Percentiles rank a stretch among this genome's conserved stretches.
Conservation (phyloP, 2,329 filamentous ascomycete genomes). For the Microcyclospora pomicola region DNA sequence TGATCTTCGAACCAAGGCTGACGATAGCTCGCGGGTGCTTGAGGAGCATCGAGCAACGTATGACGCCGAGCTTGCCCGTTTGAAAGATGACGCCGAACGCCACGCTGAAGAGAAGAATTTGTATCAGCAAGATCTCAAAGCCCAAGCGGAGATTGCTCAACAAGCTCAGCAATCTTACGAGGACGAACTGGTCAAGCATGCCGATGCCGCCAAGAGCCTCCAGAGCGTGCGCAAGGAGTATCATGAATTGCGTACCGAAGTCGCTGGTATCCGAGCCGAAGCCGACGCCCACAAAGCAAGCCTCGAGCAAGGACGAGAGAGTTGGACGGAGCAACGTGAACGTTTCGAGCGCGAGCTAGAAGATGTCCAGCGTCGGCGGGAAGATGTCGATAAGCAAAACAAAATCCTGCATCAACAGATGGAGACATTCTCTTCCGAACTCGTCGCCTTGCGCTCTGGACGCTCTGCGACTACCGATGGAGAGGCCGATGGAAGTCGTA, state of each 20-base stretch:
- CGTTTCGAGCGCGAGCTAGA: constrained; percentile 71
- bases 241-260: constrained; percentile 67
- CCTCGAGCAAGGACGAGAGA: constrained; percentile 66
- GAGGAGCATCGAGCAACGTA: constrained; percentile 72
- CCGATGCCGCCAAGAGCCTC: constrained; percentile 77
- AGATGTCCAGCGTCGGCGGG: constrained; percentile 64
- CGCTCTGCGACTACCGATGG: constrained; percentile 38
- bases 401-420: constrained; percentile 80
- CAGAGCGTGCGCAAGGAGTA: constrained; percentile 66
- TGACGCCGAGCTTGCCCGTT: constrained; percentile 62
- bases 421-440: constrained; percentile 62
- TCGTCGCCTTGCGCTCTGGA: constrained; percentile 64
- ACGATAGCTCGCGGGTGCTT: constrained; percentile 53
- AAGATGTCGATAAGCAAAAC: constrained; percentile 81
- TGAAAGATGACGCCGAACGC: constrained; percentile 73
- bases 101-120: constrained; percentile 67
- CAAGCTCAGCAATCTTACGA: constrained; percentile 94
- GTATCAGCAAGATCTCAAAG: constrained; percentile 81
- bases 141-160: constrained; percentile 84
- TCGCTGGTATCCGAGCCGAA: constrained; percentile 61
- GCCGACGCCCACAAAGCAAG: constrained; percentile 73
- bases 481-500: constrained; percentile 38
- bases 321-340: constrained; percentile 71
- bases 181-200: constrained; percentile 84
- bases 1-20: constrained; percentile 63